Conservation (phyloP, 2,329 filamentous ascomycete species). For the Penicillium sp. region DNA sequence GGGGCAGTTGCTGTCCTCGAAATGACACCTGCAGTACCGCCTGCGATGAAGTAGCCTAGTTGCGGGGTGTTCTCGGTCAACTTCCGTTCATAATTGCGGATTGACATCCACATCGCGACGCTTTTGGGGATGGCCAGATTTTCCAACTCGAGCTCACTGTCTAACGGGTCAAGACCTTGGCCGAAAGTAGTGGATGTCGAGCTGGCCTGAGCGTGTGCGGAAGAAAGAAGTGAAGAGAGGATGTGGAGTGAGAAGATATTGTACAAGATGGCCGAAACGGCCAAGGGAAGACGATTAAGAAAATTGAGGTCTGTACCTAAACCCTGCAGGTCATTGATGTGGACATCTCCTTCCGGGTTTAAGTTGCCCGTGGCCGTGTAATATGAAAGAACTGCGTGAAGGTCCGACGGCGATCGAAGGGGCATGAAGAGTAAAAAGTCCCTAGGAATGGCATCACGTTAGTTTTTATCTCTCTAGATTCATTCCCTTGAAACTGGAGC, state of each 20-base stretch:
- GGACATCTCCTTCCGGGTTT: constrained; percentile 89
- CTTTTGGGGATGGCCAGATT: constrained; percentile 42
- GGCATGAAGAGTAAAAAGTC: constrained; percentile 91
- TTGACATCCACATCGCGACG: constrained; percentile 45
- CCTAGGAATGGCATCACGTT: constrained; percentile 47
- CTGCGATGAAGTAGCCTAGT: constrained; percentile 93
- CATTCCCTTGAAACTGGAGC: constrained; percentile 2
- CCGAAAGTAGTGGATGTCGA: constrained; percentile 25
- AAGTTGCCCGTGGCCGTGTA: constrained; percentile 87
- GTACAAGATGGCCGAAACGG: constrained; percentile 37
- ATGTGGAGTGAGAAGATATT: constrained; percentile 33
- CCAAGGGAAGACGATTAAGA: constrained; percentile 37
- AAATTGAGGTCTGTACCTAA: constrained; percentile 69
- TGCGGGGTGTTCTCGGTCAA: constrained; percentile 48
- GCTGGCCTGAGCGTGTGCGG: constrained; percentile 33
- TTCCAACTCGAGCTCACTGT: constrained; percentile 41
- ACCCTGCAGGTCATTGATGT: constrained; percentile 88
- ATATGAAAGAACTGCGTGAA: constrained; percentile 83
- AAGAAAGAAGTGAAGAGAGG: constrained; percentile 32
- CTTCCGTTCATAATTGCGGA: constrained; percentile 45
- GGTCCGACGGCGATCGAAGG: constrained; percentile 58
- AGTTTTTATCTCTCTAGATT: neutral
- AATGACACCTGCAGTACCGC: constrained; percentile 89
- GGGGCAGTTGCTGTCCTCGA: constrained; percentile 94
- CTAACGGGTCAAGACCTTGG: constrained; percentile 30